Conservation (phyloP, 805 yeast species). For the Candida broadrunensis region DNA sequence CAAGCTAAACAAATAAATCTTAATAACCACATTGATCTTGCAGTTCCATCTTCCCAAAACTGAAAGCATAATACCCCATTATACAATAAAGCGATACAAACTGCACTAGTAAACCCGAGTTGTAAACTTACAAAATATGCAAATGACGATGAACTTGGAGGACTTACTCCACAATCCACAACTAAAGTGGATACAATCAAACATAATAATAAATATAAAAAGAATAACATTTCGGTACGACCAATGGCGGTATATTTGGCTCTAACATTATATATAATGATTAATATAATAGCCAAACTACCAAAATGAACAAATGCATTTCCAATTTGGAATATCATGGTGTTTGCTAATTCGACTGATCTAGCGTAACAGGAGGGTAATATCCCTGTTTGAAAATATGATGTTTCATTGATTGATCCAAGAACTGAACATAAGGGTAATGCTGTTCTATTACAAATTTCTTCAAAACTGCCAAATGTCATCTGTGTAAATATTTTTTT, state of each 20-base stretch:
- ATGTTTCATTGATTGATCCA: conserved; percentile 42
- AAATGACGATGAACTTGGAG: conserved; percentile 74
- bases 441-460: conserved; percentile 64
- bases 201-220: conserved; percentile 58
- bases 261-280: conserved; percentile 75
- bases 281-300: conserved; percentile 57
- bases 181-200: conserved; percentile 65
- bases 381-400: conserved; percentile 52
- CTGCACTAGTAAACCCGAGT: conserved; percentile 67
- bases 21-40: conserved; percentile 54
- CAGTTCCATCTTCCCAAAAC: conserved; percentile 93
- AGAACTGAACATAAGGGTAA: conserved; percentile 80
- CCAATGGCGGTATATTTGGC: conserved; percentile 94
- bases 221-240: conserved; percentile 76
- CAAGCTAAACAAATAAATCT: conserved; percentile 52
- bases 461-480: conserved; percentile 66
- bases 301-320: conserved; percentile 83
- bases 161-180: conserved; percentile 90
- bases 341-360: conserved; percentile 83
- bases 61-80: conserved; percentile 84
- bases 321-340: conserved; percentile 85
- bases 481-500: too few relatives aligned
- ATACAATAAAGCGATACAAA: conserved; percentile 64
- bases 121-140: conserved; percentile 85
- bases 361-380: conserved; percentile 81